Evolutionary conservation across 768 basidiomycete species (phyloP).

Genomic region (Termitomyces sp.): DNA sequence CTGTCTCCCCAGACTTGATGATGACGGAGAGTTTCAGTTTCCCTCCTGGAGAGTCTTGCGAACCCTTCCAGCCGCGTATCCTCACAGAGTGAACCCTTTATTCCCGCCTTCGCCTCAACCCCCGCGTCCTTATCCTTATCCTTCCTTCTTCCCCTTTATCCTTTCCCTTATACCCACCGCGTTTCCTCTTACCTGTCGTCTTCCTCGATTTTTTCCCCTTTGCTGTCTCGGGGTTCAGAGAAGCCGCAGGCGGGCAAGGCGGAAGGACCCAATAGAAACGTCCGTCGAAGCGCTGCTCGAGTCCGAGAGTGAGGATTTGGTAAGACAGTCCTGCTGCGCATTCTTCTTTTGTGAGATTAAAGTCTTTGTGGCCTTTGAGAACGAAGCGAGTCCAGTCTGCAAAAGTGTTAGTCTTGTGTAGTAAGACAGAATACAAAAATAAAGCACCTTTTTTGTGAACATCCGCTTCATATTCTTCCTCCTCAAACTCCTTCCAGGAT

Average conservation of each 20-base stretch:
- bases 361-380: constrained; percentile 35
- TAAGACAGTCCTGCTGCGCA: background rate
- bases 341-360: constrained; percentile 31
- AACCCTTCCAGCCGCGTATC: background rate
- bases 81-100: no score
- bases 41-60: background rate
- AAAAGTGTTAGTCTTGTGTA: background rate
- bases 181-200: background rate
- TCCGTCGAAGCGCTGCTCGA: background rate
- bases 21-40: no score
- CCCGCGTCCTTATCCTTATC: no score
- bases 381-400: constrained; percentile 35
- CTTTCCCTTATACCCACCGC: background rate
- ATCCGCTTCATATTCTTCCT: constrained; percentile 35
- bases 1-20: no score
- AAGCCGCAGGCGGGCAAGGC: background rate
- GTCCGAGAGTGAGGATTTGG: background rate
- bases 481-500: constrained; percentile 35
- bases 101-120: background rate
- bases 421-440: background rate
- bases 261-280: constrained; percentile 1
- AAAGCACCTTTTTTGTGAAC: constrained; percentile 28
- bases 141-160: no score
- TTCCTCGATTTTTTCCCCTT: background rate
- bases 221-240: no score